Percentiles rank a stretch among this genome's conserved stretches.
These are phyloP conservation scores for Tuber calosporum DNA, from an alignment of 495 filamentous ascomycete genomes.

Conservation along the genomic window DNA sequence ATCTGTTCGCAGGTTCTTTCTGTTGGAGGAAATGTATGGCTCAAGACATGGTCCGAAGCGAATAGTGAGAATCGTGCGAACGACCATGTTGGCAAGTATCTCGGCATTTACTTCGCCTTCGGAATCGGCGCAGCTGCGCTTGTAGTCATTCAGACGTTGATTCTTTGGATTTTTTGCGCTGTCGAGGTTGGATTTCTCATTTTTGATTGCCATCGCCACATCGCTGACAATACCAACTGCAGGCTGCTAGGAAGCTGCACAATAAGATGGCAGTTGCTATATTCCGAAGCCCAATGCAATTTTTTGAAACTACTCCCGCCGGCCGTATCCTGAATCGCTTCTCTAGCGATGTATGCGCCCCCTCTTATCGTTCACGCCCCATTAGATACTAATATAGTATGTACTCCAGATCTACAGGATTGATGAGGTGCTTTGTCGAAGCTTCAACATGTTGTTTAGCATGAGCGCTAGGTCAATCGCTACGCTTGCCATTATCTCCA, in stretches of 20 bases:
- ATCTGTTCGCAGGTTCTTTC: conserved; percentile 72
- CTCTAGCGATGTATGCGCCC: conserved; percentile 54
- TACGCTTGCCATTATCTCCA: conserved; percentile 77
- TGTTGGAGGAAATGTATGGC: conserved; percentile 78
- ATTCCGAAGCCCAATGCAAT: conserved; percentile 96
- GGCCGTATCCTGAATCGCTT: conserved; percentile 95
- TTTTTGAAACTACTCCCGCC: conserved; percentile 98
- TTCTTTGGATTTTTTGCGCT: conserved; percentile 98
- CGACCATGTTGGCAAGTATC: conserved; percentile 72
- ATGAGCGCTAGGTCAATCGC: conserved; percentile 79
- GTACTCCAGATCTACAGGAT: conserved; percentile 77
- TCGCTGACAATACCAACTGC: conserved; percentile 23
- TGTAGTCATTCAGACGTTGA: conserved; percentile 85
- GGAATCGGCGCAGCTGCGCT: conserved; percentile 80
- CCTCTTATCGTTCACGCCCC: conserved; percentile 28
- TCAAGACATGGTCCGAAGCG: conserved; percentile 81
- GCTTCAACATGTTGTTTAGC: conserved; percentile 89
- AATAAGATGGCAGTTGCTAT: conserved; percentile 97
- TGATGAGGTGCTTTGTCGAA: conserved; percentile 87
- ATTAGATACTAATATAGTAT: conserved; percentile 34
- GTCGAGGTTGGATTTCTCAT: conserved; percentile 63
- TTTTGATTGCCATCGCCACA: conserved; percentile 9
- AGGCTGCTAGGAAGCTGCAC: conserved; percentile 90
- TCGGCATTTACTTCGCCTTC: conserved; percentile 90
- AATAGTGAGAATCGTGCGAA: conserved; percentile 64